Evolutionary conservation across 768 basidiomycete species (phyloP), one percentile per base, ranked within the genome.

Genomic region (Pleurotus tuber-regium): DNA sequence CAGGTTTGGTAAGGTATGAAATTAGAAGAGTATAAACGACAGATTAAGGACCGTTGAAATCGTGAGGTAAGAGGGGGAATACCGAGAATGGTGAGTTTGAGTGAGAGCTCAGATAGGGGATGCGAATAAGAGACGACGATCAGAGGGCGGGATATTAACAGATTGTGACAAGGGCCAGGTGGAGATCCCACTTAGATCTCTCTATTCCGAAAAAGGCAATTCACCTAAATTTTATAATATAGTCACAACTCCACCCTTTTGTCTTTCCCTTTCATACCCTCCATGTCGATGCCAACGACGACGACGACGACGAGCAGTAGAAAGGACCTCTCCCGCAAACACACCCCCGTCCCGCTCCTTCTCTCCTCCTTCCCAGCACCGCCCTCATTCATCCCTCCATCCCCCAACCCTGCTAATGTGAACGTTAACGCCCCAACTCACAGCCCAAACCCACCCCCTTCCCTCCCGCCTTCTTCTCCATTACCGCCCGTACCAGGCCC

Each of bases 341-440:
- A 48, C 46, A 48, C 46, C 6, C 36, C 53, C 12, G 33, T 57
- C 53, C 51, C 60, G 43, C 21, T 54, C 25, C 66, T 75, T 24
- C 63, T 76, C 48, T 68, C 74, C 54, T 63, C 70, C 2, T 75
- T 77, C 51, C 75, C 76, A 2, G 57, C 53, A 1, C 73, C 74
- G 12, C 76, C 77, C 0, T 67, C 73, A 0, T 70, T 72, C 38
- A 50, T 50, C 49, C 49, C 49, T 12, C 38, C 49, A 18, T 50
- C 49, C 8, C 49, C 48, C 48, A 35, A 40, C 48, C 48, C 40
- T 30, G 23, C 49, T 23, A 40, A 16, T 38, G n/a, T 38, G n/a
- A 16, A n/a, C 10, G 9, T 19, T n/a, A 8, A n/a, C 35, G 35
- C 35, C 9, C 16, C 48, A n/a, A 19, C 18, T 35, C 24, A 29